These are phyloP conservation scores for Ogataea dorogensis DNA, from an alignment of 805 yeast species.

Conservation along the genomic window DNA sequence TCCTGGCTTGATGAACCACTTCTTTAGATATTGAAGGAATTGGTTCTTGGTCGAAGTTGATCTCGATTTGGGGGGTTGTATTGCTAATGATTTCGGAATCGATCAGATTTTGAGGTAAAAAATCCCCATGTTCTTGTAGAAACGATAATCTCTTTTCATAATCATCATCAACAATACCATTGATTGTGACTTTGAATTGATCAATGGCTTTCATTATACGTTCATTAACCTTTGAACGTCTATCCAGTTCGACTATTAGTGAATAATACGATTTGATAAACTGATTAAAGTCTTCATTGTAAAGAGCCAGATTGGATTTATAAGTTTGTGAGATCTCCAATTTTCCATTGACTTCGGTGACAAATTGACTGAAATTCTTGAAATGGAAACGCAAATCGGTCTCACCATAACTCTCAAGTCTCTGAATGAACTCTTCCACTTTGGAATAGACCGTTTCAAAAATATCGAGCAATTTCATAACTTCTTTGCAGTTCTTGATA, in stretches of 20 bases:
- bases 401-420: slow-evolving; percentile 31
- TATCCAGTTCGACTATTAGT: slow-evolving; percentile 49
- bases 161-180: slow-evolving; percentile 44
- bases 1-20: slow-evolving; percentile 21
- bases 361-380: slow-evolving; percentile 19
- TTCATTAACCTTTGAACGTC: slow-evolving; percentile 45
- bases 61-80: slow-evolving; percentile 24
- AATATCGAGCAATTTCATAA: slow-evolving; percentile 21
- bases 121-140: slow-evolving; percentile 48
- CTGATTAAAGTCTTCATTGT: slow-evolving; percentile 46
- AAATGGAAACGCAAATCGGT: slow-evolving; percentile 26
- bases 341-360: slow-evolving; percentile 12
- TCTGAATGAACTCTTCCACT: slow-evolving; percentile 20
- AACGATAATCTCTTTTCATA: slow-evolving; percentile 42
- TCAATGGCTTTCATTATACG: slow-evolving; percentile 41
- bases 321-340: slow-evolving; percentile 14
- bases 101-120: slow-evolving; percentile 45
- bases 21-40: slow-evolving; percentile 23
- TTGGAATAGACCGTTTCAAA: slow-evolving; percentile 21
- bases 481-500: slow-evolving; percentile 30
- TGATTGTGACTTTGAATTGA: slow-evolving; percentile 41
- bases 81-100: slow-evolving; percentile 24
- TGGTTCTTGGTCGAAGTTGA: slow-evolving; percentile 22
- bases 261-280: slow-evolving; percentile 53
- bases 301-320: slow-evolving; percentile 19